phyloP scores from a whole-genome alignment of 2,329 filamentous ascomycete species.

The Ustilaginoidea virens region DNA sequence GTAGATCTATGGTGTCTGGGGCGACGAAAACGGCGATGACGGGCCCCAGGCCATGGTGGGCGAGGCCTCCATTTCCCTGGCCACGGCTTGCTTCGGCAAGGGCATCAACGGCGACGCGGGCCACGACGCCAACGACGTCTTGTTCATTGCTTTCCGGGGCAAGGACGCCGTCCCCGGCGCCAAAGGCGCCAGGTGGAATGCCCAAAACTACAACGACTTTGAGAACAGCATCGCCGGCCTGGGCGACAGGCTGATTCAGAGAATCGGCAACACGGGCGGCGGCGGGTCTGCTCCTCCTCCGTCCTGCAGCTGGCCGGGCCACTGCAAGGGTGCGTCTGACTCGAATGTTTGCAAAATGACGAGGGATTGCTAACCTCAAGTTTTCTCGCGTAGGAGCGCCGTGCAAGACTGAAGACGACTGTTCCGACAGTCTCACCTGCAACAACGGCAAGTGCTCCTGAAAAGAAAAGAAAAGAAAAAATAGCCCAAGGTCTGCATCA shows the following conservation, averaged over 20 bases:
- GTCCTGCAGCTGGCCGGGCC: constrained; percentile 3
- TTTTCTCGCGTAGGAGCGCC: constrained; percentile 8
- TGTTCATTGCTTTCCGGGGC: constrained; percentile 47
- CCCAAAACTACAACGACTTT: constrained; percentile 31
- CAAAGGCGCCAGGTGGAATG: constrained; percentile 37
- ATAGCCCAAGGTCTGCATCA: too few relatives aligned
- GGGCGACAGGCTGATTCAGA: constrained; percentile 39
- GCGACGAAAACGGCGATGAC: constrained; percentile 42
- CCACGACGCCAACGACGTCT: constrained; percentile 39
- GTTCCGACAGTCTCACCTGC: constrained; percentile 11
- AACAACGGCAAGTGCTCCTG: constrained; percentile 9
- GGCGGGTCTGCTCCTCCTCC: background rate
- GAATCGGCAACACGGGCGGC: constrained; percentile 3
- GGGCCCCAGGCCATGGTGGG: constrained; percentile 31
- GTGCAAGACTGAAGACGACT: constrained; percentile 10
- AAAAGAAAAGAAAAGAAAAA: too few relatives aligned
- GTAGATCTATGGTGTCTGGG: constrained; percentile 44
- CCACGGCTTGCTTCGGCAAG: constrained; percentile 39
- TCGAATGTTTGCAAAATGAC: too few relatives aligned
- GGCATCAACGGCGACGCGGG: constrained; percentile 38
- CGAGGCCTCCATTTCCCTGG: constrained; percentile 41
- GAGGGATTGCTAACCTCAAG: too few relatives aligned
- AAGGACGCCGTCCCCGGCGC: constrained; percentile 38
- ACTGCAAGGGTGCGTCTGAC: constrained; percentile 7
- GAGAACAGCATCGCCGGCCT: constrained; percentile 33